phyloP scores from a whole-genome alignment of 2,329 filamentous ascomycete species.

The Esteya vermicola region DNA sequence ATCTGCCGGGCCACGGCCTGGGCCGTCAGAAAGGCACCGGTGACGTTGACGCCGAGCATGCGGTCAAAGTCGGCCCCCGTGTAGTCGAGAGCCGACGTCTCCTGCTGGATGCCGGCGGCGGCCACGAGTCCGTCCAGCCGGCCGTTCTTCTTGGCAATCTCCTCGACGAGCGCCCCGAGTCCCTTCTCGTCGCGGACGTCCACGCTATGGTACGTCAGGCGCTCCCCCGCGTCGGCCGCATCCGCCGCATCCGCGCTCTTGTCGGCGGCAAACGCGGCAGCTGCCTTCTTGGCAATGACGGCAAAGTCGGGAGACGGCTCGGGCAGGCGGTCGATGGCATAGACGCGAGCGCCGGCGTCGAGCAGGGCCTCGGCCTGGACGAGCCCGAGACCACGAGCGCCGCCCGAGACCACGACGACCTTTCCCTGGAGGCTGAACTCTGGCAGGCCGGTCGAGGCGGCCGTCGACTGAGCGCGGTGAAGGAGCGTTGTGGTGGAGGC shows the following conservation, averaged over 20 bases:
- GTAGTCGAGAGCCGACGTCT: background rate
- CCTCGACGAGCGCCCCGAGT: conserved; percentile 52
- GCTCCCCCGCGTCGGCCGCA: conserved; percentile 47
- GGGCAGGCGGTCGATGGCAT: conserved; percentile 49
- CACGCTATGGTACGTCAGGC: conserved; percentile 60
- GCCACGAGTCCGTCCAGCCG: conserved; percentile 18
- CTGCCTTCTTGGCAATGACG: conserved; percentile 46
- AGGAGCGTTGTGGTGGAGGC: background rate
- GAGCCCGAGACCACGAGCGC: conserved; percentile 61
- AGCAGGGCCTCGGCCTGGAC: conserved; percentile 66
- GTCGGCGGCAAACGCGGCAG: too few species aligned
- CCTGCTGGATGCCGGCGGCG: background rate
- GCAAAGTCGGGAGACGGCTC: conserved; percentile 46
- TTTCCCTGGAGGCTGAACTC: conserved; percentile 66
- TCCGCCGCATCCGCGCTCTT: too few species aligned
- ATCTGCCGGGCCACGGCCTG: conserved; percentile 60
- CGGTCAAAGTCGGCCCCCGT: background rate
- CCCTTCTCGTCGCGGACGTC: conserved; percentile 61
- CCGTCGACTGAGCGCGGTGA: too few species aligned
- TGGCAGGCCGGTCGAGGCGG: conserved; percentile 29
- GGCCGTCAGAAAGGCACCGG: conserved; percentile 19
- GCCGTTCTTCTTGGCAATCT: conserved; percentile 55
- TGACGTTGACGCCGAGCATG: conserved; percentile 1
- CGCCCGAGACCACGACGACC: conserved; percentile 64
- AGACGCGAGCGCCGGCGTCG: conserved; percentile 60